Evolutionary conservation across 2,329 filamentous ascomycete species (phyloP), one percentile per base, ranked within the genome.

Genomic region (Botrytis sinoallii): DNA sequence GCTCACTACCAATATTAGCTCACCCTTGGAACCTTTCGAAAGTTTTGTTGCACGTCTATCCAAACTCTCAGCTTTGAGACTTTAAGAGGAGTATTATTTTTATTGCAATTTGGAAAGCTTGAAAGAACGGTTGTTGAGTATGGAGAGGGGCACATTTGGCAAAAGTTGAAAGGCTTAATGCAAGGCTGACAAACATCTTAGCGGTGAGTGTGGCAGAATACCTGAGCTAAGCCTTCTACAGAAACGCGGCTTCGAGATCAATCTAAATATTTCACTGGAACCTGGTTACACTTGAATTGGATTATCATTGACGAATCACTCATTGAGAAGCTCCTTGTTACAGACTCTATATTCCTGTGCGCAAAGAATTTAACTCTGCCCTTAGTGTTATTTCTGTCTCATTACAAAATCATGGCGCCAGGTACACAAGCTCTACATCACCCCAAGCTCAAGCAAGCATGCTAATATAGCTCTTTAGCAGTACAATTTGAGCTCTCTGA

Each of bases 401-500:
- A 57, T 25, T 29, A 66, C 32, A 32, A 12, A 35, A 61, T 52
- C 60, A 77, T 77, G 76, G 76, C 76, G 46, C 76, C 76, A 75
- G 82, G 85, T 85, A 80, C 79, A 81, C 72, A 77, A 52, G 64
- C 69, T 52, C 42, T 25, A 9, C 70, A 55, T 18, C 40, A 16
- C 16, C 16, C 38, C 42, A 72, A 46, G 38, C 74, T 76, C 74
- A 75, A 38, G 57, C 48, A n/a, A 48, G 14, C 16, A 59, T 60
- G 35, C 42, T 73, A 52, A 73, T 20, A 64, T 52, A 40, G 32
- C 40, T 18, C 44, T 46, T 55, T 32, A 90, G 88, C 88, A 82
- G 86, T 90, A 77, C 94, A 97, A 86, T 95, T 93, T 84, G 92
- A 96, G 83, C 88, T 98, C 80, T 87, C 90, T 75, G 89, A 93